Conservation (phyloP, 768 basidiomycete genomes). For the Dioszegia hungarica region DNA sequence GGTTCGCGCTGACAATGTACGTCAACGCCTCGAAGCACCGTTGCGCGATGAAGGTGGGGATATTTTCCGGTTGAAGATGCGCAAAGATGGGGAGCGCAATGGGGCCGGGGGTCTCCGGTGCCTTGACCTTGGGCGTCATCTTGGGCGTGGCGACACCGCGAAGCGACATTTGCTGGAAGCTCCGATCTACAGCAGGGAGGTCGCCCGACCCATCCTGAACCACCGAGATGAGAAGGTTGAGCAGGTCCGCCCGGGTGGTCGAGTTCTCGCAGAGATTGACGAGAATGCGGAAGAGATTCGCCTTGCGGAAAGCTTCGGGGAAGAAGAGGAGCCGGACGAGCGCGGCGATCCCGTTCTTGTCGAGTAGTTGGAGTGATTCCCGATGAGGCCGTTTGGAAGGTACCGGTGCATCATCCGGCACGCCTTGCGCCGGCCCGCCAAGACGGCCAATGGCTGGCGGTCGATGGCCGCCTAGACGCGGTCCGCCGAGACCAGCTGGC, state of each 20-base stretch:
- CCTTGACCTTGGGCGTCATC: conserved; percentile 62
- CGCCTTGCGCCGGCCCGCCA: neutral
- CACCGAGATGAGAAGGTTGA: conserved; percentile 89
- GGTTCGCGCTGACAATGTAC: conserved; percentile 79
- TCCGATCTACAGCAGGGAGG: conserved; percentile 82
- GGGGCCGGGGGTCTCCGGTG: conserved; percentile 50
- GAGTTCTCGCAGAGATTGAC: conserved; percentile 94
- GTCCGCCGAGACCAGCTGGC: neutral
- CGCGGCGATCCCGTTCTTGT: conserved; percentile 79
- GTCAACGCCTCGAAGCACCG: conserved; percentile 87
- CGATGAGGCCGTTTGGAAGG: conserved; percentile 53
- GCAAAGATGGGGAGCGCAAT: conserved; percentile 34
- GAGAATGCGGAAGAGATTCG: conserved; percentile 76
- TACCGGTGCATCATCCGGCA: conserved; percentile 51
- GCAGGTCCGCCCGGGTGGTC: conserved; percentile 82
- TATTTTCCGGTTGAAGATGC: conserved; percentile 61
- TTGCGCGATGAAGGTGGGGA: conserved; percentile 89
- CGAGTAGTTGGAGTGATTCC: conserved; percentile 88
- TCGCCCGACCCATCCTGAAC: conserved; percentile 94
- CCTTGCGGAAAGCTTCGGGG: conserved; percentile 84
- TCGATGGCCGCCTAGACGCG: neutral
- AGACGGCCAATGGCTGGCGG: neutral
- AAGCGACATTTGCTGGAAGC: conserved; percentile 85
- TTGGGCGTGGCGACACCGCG: conserved; percentile 54
- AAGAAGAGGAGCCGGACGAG: conserved; percentile 92